phyloP scores from a whole-genome alignment of 306 rosid genomes.

The Sphenostylis stenocarpa region DNA sequence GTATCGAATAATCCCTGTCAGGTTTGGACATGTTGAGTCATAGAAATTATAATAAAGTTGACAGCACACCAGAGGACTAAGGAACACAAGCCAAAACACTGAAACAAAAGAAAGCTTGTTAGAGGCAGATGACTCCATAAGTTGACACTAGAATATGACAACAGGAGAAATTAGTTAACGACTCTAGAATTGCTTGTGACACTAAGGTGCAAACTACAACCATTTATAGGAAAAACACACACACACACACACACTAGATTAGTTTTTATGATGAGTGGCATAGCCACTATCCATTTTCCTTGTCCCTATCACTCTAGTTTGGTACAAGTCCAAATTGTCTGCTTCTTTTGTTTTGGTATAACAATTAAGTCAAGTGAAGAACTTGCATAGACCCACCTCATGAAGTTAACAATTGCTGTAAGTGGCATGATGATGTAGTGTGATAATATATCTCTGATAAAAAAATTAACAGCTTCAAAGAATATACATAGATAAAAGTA shows the following conservation, averaged over 20 bases:
- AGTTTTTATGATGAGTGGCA: constrained; percentile 43
- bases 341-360: constrained; percentile 15
- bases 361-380: constrained; percentile 1
- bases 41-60: constrained; percentile 78
- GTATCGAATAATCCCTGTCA: constrained; percentile 51
- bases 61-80: constrained; percentile 47
- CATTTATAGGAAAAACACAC: constrained; percentile 39
- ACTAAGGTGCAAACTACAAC: constrained; percentile 21
- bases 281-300: constrained; percentile 64
- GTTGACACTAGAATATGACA: neutral
- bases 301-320: constrained; percentile 44
- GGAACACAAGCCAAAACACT: constrained; percentile 51
- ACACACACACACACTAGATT: neutral
- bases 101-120: constrained; percentile 33
- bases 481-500: neutral
- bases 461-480: neutral
- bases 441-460: neutral
- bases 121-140: constrained; percentile 38
- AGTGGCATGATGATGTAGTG: constrained; percentile 50
- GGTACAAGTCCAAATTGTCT: constrained; percentile 45
- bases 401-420: constrained; percentile 30
- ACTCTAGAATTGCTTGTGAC: constrained; percentile 19
- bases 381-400: constrained; percentile 18
- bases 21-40: constrained; percentile 65
- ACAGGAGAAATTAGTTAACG: constrained; percentile 2